Evolutionary conservation across 2,329 filamentous ascomycete species (phyloP).

Genomic region (Sporothrix pseudoabietina): DNA sequence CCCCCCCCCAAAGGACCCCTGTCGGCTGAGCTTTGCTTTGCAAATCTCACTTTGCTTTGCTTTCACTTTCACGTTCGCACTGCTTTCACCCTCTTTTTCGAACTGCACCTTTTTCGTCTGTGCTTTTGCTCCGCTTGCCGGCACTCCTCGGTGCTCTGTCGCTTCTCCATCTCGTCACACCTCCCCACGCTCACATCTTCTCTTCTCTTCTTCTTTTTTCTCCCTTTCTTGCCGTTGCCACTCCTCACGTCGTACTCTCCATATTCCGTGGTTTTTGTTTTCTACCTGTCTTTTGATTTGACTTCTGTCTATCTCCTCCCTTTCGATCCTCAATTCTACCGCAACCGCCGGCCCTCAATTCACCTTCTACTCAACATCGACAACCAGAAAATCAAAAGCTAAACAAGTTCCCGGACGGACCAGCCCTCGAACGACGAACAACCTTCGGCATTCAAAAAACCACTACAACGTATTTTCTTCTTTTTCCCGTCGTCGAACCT

Average conservation of each 20-base stretch:
- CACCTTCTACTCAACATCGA: neutral
- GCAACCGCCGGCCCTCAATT: slow-evolving; percentile 18
- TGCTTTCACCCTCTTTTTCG: neutral
- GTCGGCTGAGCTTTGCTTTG: slow-evolving; percentile 4
- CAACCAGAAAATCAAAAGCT: neutral
- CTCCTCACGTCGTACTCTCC: slow-evolving; percentile 2
- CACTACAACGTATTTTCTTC: neutral
- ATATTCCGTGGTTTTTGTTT: slow-evolving; percentile 5
- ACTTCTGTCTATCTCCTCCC: neutral
- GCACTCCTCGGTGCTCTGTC: slow-evolving; percentile 5
- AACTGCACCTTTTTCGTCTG: neutral
- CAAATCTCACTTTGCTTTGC: neutral
- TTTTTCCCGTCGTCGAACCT: neutral
- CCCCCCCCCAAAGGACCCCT: neutral
- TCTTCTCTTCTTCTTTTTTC: neutral
- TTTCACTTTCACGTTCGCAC: neutral
- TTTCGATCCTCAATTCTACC: slow-evolving; percentile 20
- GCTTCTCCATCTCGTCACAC: slow-evolving; percentile 24
- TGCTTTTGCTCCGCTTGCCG: slow-evolving; percentile 9
- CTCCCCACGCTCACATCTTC: neutral
- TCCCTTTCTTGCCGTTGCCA: neutral
- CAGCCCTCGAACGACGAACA: slow-evolving; percentile 4
- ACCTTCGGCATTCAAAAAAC: slow-evolving; percentile 3
- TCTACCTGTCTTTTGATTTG: neutral
- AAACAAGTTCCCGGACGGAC: neutral